phyloP scores from a whole-genome alignment of 257 asterid species.

The Cynanchum wilfordii region DNA sequence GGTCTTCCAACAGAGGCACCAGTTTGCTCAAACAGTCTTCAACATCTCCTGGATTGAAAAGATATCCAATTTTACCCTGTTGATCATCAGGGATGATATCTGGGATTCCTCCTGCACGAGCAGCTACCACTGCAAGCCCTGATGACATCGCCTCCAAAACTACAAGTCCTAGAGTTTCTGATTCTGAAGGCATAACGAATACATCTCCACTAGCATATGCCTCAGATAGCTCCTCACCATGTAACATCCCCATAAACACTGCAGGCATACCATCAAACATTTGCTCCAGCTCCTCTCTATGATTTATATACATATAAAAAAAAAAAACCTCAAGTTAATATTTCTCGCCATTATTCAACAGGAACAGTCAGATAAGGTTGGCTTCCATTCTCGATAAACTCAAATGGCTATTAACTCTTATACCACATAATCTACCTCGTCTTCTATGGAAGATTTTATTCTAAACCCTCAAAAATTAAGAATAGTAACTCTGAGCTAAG shows the following conservation, averaged over 20 bases:
- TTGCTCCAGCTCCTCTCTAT: constrained; percentile 75
- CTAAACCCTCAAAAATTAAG: too few relatives aligned
- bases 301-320: constrained; percentile 3
- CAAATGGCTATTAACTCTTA: neutral
- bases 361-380: neutral
- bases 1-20: constrained; percentile 52
- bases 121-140: constrained; percentile 90
- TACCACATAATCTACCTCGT: neutral
- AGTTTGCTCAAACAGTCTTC: constrained; percentile 85
- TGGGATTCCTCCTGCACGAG: constrained; percentile 97
- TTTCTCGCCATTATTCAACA: neutral
- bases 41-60: constrained; percentile 75
- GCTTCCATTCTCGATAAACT: neutral
- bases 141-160: constrained; percentile 98
- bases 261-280: constrained; percentile 74
- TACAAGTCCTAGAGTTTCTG: constrained; percentile 87
- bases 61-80: constrained; percentile 75
- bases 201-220: constrained; percentile 96
- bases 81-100: constrained; percentile 85
- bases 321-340: neutral
- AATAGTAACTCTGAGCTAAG: neutral
- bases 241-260: constrained; percentile 84
- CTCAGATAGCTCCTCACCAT: constrained; percentile 90
- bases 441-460: too few relatives aligned
- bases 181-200: constrained; percentile 88